Evolutionary conservation across 805 yeast genomes (phyloP), one percentile per base, ranked within the genome.

Genomic region (Saccharomyces jurei): DNA sequence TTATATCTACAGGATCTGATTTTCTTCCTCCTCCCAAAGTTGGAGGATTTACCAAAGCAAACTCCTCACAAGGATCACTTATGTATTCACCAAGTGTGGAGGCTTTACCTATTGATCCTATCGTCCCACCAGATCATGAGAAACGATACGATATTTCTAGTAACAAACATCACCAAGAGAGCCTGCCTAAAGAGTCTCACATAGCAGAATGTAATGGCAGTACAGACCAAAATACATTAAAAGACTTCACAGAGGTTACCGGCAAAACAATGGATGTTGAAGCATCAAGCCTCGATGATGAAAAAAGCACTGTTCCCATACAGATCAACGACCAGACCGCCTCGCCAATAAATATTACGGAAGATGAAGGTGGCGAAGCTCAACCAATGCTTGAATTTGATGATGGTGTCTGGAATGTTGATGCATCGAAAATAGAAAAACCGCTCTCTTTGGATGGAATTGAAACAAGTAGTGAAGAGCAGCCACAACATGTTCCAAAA

Each of bases 21-120:
- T 56, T 56, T 50, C 63, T 59, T 2, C 64, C 65, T 11, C 70
- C 72, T 27, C 64, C 70, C 14, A 58, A 64, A 36, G 8, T 36
- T 8, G 44, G 44, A 17, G 48, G 8, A 9, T 10, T 21, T 21
- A 9, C 9, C 6, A 36, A 21, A 36, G 60, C 4, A 13, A 31
- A 10, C 11, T 22, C 48, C 8, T 41, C 31, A 13, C 49, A 49
- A 14, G 53, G 36, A 9, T 30, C 50, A 21, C 53, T 49, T 17
- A 41, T 51, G 26, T 32, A 28, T 22, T 51, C 53, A 21, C 41
- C 50, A 13, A 36, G 44, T 36, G 44, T 36, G 22, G 44, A 36
- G 9, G 44, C 44, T 36, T 17, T 36, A 2, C 44, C 44, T n/a
- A 36, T 36, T 13, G 44, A 17, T 8, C 44, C 44, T 17, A 10